phyloP scores from a whole-genome alignment of 805 yeast genomes.

The Danielia oregonensis region DNA sequence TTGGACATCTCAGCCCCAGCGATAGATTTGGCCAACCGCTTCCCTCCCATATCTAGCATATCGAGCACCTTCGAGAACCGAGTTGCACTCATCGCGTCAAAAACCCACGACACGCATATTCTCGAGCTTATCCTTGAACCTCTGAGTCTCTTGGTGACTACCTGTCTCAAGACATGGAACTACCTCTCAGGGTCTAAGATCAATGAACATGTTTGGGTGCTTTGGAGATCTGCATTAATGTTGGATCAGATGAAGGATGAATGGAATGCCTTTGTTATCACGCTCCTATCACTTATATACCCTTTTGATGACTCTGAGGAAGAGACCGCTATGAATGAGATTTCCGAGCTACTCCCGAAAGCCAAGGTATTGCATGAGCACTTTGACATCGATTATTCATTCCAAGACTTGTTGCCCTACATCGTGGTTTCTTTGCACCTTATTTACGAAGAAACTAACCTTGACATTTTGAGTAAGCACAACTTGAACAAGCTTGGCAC shows the following conservation, averaged over 20 bases:
- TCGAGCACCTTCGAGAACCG: constrained; percentile 27
- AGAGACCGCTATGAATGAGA: constrained; percentile 18
- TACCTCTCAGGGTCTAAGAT: constrained; percentile 56
- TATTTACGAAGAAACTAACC: constrained; percentile 67
- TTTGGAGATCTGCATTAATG: constrained; percentile 57
- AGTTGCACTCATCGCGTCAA: constrained; percentile 22
- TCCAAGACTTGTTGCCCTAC: constrained; percentile 57
- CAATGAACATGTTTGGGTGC: constrained; percentile 54
- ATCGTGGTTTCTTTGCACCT: constrained; percentile 69
- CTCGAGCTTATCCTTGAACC: constrained; percentile 44
- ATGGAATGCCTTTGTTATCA: constrained; percentile 57
- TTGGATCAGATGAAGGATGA: constrained; percentile 43
- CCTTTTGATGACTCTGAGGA: constrained; percentile 40
- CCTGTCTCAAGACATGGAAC: constrained; percentile 47
- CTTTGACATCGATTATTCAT: constrained; percentile 33
- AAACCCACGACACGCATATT: constrained; percentile 18
- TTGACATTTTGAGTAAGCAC: constrained; percentile 45
- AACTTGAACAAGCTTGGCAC: constrained; percentile 42
- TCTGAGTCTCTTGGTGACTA: constrained; percentile 35
- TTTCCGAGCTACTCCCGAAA: constrained; percentile 28
- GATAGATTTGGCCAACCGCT: constrained; percentile 15
- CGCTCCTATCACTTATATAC: constrained; percentile 47
- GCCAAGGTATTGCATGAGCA: constrained; percentile 26
- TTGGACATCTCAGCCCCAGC: constrained; percentile 42
- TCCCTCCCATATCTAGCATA: constrained; percentile 19